Evolutionary conservation across 495 filamentous ascomycete genomes (phyloP).

Genomic region (Penicillium malachiteum): DNA sequence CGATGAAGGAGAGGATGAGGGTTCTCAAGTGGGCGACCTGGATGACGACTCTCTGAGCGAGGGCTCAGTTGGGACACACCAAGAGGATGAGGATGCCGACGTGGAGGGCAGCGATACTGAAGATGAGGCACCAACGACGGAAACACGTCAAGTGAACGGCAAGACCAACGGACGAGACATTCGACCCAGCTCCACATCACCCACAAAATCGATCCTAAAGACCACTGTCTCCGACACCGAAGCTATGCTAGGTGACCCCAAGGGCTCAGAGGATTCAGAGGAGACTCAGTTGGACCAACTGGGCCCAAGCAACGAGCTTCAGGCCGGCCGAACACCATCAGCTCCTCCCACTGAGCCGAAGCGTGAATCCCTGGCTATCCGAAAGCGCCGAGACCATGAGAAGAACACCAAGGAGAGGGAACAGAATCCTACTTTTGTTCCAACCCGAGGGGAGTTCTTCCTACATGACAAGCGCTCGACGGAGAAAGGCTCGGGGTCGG

Average conservation of each 20-base stretch:
- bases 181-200: slow-evolving; percentile 27
- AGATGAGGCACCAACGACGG: slow-evolving; percentile 50
- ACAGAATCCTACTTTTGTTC: slow-evolving; percentile 90
- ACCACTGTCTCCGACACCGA: slow-evolving; percentile 68
- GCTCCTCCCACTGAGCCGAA: slow-evolving; percentile 41
- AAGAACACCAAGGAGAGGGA: slow-evolving; percentile 85
- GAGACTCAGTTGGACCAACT: slow-evolving; percentile 69
- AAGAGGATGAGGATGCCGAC: slow-evolving; percentile 74
- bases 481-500: slow-evolving; percentile 33
- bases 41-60: slow-evolving; percentile 86
- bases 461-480: slow-evolving; percentile 89
- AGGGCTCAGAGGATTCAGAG: slow-evolving; percentile 57
- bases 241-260: slow-evolving; percentile 83
- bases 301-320: slow-evolving; percentile 32
- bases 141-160: slow-evolving; percentile 40
- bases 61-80: slow-evolving; percentile 70
- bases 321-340: slow-evolving; percentile 34
- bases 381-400: slow-evolving; percentile 81
- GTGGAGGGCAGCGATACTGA: slow-evolving; percentile 75
- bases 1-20: slow-evolving; percentile 75
- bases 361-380: slow-evolving; percentile 57
- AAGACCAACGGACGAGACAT: slow-evolving; percentile 33
- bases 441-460: slow-evolving; percentile 93
- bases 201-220: slow-evolving; percentile 28
- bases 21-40: slow-evolving; percentile 60